These are phyloP conservation scores for Emericellopsis cladophorae DNA, from an alignment of 2,329 filamentous ascomycete species.

Conservation along the genomic window DNA sequence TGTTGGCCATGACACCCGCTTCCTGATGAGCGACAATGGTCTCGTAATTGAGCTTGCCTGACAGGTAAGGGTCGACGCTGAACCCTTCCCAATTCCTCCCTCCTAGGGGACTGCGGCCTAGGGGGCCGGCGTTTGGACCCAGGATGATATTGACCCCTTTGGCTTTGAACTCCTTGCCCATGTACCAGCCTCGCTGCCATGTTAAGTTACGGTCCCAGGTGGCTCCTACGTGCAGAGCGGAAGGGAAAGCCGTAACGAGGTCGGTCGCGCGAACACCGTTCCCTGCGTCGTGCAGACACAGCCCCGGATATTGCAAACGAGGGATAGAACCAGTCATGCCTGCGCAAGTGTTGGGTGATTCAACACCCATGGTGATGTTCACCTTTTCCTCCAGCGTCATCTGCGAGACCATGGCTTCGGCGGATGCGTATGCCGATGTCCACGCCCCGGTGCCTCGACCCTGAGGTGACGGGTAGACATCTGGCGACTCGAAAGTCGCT, in stretches of 20 bases:
- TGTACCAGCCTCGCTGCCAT: constrained; percentile 33
- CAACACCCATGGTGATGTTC: constrained; percentile 37
- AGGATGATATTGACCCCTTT: constrained; percentile 56
- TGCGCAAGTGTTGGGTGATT: constrained; percentile 35
- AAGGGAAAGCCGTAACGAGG: constrained; percentile 33
- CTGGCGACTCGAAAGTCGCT: constrained; percentile 6
- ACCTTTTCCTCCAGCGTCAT: constrained; percentile 57
- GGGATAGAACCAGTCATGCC: constrained; percentile 33
- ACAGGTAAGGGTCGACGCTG: constrained; percentile 56
- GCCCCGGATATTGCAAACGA: constrained; percentile 29
- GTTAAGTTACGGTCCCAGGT: constrained; percentile 42
- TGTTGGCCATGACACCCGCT: constrained; percentile 67
- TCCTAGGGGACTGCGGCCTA: constrained; percentile 58
- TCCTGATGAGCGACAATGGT: constrained; percentile 66
- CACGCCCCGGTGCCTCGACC: constrained; percentile 25
- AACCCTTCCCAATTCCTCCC: constrained; percentile 70
- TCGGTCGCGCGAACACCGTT: constrained; percentile 35
- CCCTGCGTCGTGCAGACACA: constrained; percentile 36
- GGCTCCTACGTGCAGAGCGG: constrained; percentile 32
- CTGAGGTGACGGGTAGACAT: constrained; percentile 9
- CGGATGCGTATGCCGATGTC: constrained; percentile 45
- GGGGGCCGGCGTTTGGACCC: constrained; percentile 57
- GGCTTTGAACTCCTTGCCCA: constrained; percentile 43
- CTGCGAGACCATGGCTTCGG: constrained; percentile 40
- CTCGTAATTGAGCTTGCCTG: constrained; percentile 57